Base-by-base conservation (phyloP, 495 filamentous ascomycete species). In the Aspergillus sclerotiicarbonarius region DNA sequence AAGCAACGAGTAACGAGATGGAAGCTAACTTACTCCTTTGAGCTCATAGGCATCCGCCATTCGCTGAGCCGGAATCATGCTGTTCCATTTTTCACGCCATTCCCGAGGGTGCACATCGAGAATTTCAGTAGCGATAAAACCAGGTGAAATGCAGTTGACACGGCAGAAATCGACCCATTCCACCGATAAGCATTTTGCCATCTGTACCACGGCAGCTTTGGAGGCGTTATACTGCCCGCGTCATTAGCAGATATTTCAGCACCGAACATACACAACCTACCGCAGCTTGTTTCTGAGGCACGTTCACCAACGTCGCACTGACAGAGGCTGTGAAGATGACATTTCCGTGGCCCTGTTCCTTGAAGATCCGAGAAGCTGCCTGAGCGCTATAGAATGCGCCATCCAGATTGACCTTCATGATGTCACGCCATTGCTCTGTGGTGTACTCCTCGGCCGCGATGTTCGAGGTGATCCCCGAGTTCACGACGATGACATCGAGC, bases 401-500 rank as follows among this genome's bases (percentile, higher is more conserved):
- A 49, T 80, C 77, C 0, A 79, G 67, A 45, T 80, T 80, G 12
- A 79, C 74, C 16, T 74, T 71, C 67, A 78, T 78, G 31, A 78
- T 73, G 10, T 75, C 60, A 12, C 67, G 67, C 69, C 70, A 74
- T 43, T 69, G 62, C 4, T 64, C 61, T 2, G 62, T 5, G 0
- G 68, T 71, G 53, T 72, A 75, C 16, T 77, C 75, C 30, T 75
- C 73, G 0, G 71, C 73, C 0, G 70, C 54, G n/a, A 70, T 47
- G 15, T 52, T 62, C 8, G 64, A 87, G 4, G 79, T 72, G 45
- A 91, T 85, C 6, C 89, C 90, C 6, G 87, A 85, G 64, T 92
- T 92, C 10, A 85, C 87, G 39, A 92, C 83, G 62, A 92, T 87
- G 63, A 91, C 80, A 65, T 92, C 90, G 4, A 92, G 81, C 5